Evolutionary conservation across 139 green algal species (phyloP), one percentile per base, ranked within the genome.

Genomic region (Eudorina sp.): DNA sequence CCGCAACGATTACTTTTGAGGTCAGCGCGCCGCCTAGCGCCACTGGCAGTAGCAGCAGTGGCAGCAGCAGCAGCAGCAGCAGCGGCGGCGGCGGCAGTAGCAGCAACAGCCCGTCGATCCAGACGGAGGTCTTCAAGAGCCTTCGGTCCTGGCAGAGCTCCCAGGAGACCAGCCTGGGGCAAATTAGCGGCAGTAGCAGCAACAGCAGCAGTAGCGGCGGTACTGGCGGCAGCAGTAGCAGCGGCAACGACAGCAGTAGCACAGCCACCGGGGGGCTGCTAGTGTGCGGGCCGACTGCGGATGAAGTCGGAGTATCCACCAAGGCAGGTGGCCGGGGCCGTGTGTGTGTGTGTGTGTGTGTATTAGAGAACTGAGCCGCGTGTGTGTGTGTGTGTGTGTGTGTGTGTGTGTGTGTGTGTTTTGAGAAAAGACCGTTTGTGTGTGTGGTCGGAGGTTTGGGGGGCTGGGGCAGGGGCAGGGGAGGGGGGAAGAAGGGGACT

Each of bases 301-400:
- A 78, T 6, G 62, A 87, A 45, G 64, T 87, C 34, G 29, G 25
- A 27, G 81, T 87, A 16, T 78, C 81, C 6, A 87, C 81, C 2
- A 45, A 62, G 62, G 79, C n/a, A n/a, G n/a, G n/a, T n/a, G n/a
- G n/a, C n/a, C n/a, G n/a, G n/a, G n/a, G n/a, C n/a, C n/a, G n/a
- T n/a, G n/a, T n/a, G n/a, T n/a, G n/a, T n/a, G n/a, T n/a, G n/a
- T n/a, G 58, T 14, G 6, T 69, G 58, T n/a, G n/a, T n/a, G n/a
- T n/a, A n/a, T n/a, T n/a, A n/a, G n/a, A n/a, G n/a, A n/a, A n/a
- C n/a, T n/a, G n/a, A n/a, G n/a, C n/a, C n/a, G n/a, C n/a, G n/a
- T n/a, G n/a, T n/a, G n/a, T n/a, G n/a, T n/a, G n/a, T n/a, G n/a
- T n/a, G n/a, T n/a, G n/a, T n/a, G n/a, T n/a, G n/a, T n/a, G n/a